Conservation (phyloP, 805 yeast species). For the Wickerhamiella dianesei region DNA sequence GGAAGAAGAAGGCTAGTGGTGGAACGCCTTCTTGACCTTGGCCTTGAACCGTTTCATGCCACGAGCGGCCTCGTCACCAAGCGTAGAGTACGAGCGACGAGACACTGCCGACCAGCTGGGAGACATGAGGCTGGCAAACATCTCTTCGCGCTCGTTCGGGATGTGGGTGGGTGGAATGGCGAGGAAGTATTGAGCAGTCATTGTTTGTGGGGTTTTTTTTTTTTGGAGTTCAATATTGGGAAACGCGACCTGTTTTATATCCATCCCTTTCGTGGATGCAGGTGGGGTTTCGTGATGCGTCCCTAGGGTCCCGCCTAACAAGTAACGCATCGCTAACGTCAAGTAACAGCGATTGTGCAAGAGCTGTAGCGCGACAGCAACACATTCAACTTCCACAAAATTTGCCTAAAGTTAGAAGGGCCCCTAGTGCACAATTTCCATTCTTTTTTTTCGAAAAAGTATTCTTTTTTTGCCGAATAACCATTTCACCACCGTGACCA, state of each 20-base stretch:
- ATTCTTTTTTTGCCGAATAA: background rate
- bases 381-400: background rate
- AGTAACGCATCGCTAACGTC: background rate
- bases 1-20: background rate
- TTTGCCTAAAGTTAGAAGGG: background rate
- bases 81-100: background rate
- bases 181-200: slow-evolving; percentile 1
- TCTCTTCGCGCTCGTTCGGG: slow-evolving; percentile 3
- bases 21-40: background rate
- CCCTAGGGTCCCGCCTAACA: background rate
- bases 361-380: background rate
- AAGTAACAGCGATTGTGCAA: background rate
- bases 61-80: background rate
- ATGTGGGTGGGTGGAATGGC: slow-evolving; percentile 1
- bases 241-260: background rate
- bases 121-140: slow-evolving; percentile 1
- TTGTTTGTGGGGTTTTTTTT: background rate
- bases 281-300: background rate
- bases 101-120: slow-evolving; percentile 3
- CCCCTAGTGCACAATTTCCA: background rate
- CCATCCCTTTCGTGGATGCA: background rate
- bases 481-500: background rate
- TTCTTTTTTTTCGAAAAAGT: background rate
- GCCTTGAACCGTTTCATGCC: background rate
- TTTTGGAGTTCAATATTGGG: background rate